Evolutionary conservation across 1,284 basidiomycete genomes (phyloP).

Genomic region (Malassezia caprae): DNA sequence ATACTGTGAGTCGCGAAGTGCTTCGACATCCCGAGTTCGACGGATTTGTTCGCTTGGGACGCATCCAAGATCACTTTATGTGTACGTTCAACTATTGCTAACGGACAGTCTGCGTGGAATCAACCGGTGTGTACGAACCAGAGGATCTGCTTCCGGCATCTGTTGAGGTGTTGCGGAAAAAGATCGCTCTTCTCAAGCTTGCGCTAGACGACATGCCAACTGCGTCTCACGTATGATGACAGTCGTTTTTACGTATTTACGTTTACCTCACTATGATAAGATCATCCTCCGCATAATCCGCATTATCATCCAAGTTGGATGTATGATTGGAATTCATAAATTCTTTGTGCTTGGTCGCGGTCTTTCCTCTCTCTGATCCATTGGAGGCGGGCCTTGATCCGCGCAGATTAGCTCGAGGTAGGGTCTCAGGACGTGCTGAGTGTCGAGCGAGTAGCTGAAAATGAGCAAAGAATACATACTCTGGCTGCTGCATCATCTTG

Average conservation of each 20-base stretch:
- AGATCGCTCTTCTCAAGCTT: conserved; percentile 54
- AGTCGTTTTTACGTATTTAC: background rate
- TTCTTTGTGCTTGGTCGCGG: background rate
- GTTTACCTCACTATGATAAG: conserved; percentile 7
- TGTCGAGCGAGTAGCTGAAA: conserved; percentile 8
- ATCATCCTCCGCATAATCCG: background rate
- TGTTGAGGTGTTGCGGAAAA: conserved; percentile 69
- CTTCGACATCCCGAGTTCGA: conserved; percentile 83
- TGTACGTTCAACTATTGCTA: conserved; percentile 53
- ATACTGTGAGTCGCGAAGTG: conserved; percentile 86
- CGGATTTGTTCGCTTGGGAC: conserved; percentile 68
- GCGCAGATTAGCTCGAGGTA: conserved; percentile 6
- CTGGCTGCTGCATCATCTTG: background rate
- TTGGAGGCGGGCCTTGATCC: background rate
- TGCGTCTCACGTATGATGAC: background rate
- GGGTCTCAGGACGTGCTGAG: background rate
- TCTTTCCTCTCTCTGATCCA: background rate
- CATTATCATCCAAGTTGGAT: background rate
- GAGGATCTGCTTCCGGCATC: conserved; percentile 75
- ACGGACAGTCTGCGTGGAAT: conserved; percentile 66
- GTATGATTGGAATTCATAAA: background rate
- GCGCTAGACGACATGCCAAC: conserved; percentile 29
- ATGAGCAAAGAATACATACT: conserved; percentile 1
- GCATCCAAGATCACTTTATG: conserved; percentile 86
- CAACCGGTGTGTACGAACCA: conserved; percentile 75